These are phyloP conservation scores for Lophiostoma macrostomum DNA, from an alignment of 495 filamentous ascomycete genomes.

Conservation along the genomic window DNA sequence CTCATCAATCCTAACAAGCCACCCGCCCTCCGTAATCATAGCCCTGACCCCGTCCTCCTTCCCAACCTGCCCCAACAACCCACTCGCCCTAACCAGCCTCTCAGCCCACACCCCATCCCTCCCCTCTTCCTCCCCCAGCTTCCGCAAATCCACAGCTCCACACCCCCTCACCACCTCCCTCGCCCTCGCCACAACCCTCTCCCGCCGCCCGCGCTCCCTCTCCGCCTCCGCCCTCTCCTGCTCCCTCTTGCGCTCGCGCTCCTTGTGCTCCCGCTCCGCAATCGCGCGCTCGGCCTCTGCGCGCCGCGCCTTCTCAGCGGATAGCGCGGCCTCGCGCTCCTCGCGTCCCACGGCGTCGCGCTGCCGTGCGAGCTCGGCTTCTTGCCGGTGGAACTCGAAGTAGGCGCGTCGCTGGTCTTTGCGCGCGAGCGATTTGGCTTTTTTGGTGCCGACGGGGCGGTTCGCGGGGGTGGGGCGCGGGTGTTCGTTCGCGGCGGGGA, in stretches of 20 bases:
- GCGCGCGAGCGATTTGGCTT: slow-evolving; percentile 47
- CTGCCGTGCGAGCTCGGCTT: slow-evolving; percentile 42
- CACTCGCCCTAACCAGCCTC: slow-evolving; percentile 34
- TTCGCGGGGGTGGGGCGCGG: slow-evolving; percentile 20
- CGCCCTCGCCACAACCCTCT: slow-evolving; percentile 38
- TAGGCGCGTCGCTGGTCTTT: slow-evolving; percentile 50
- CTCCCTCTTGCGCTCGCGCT: slow-evolving; percentile 36
- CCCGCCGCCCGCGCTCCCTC: slow-evolving; percentile 35
- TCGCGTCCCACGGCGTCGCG: slow-evolving; percentile 37
- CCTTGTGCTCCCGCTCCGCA: slow-evolving; percentile 33
- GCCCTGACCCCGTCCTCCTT: slow-evolving; percentile 14
- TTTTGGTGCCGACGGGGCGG: slow-evolving; percentile 48
- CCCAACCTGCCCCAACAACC: slow-evolving; percentile 27
- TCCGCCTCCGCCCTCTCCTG: slow-evolving; percentile 35
- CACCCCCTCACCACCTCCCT: slow-evolving; percentile 33
- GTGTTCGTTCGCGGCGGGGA: slow-evolving; percentile 8
- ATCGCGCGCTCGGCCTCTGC: slow-evolving; percentile 44
- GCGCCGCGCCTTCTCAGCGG: slow-evolving; percentile 42
- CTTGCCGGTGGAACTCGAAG: slow-evolving; percentile 47
- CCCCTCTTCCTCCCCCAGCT: slow-evolving; percentile 30
- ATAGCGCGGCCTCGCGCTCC: slow-evolving; percentile 42
- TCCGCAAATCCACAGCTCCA: slow-evolving; percentile 34
- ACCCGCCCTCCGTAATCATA: slow-evolving; percentile 38
- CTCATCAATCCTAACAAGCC: slow-evolving; percentile 35
- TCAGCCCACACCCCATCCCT: slow-evolving; percentile 37